Conservation (phyloP, 257 asterid species). For the Plectranthus barbatus region DNA sequence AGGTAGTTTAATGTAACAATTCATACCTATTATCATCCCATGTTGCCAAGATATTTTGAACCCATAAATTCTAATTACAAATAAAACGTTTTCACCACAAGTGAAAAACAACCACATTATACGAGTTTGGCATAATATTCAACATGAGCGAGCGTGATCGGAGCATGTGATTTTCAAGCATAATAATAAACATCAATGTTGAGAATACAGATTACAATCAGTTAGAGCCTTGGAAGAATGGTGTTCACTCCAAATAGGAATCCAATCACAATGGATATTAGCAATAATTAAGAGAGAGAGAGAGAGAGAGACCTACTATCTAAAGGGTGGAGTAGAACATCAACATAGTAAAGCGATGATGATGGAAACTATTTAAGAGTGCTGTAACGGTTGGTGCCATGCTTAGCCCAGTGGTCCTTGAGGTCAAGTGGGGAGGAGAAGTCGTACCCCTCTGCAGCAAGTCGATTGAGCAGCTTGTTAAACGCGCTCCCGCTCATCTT, state of each 20-base stretch:
- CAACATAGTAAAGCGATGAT: too few relatives aligned
- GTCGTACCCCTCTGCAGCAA: slow-evolving; percentile 66
- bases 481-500: slow-evolving; percentile 91
- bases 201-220: not conserved
- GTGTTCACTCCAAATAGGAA: slow-evolving; percentile 23
- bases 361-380: slow-evolving; percentile 45
- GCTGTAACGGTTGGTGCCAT: slow-evolving; percentile 83
- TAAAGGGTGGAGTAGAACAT: slow-evolving; percentile 2
- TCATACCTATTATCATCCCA: too few relatives aligned
- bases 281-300: not conserved
- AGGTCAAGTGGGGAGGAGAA: slow-evolving; percentile 74
- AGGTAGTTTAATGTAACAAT: too few relatives aligned
- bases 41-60: too few relatives aligned
- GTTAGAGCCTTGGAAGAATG: not conserved
- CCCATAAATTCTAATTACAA: too few relatives aligned
- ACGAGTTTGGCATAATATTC: too few relatives aligned
- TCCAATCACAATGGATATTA: slow-evolving; percentile 22
- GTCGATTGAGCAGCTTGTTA: slow-evolving; percentile 67
- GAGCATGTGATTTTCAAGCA: too few relatives aligned
- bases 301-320: too few relatives aligned
- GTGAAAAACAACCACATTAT: too few relatives aligned
- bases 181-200: not conserved
- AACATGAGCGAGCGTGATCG: too few relatives aligned
- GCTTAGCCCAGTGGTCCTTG: slow-evolving; percentile 18
- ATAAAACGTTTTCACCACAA: too few relatives aligned